phyloP scores from a whole-genome alignment of 2,329 filamentous ascomycete species.

The Diaporthe sp. region DNA sequence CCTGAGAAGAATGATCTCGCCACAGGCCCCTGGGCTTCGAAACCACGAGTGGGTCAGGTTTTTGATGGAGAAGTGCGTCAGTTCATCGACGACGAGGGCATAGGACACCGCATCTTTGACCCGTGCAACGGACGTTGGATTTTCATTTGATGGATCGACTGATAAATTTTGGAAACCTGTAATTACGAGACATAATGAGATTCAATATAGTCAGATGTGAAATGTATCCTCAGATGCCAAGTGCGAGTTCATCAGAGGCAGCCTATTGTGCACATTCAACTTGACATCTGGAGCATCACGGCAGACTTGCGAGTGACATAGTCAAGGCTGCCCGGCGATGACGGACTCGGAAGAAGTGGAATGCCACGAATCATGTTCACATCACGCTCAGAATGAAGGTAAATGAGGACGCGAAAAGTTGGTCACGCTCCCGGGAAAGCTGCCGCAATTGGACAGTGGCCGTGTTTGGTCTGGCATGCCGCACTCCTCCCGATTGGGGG shows the following conservation, averaged over 20 bases:
- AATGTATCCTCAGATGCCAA: background rate
- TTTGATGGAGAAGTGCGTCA: background rate
- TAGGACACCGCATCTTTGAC: background rate
- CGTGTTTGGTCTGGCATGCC: background rate
- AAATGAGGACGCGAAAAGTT: background rate
- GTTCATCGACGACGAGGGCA: background rate
- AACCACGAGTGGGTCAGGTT: background rate
- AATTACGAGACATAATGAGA: background rate
- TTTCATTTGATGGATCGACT: too few species aligned
- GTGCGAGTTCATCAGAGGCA: background rate
- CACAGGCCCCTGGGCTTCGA: background rate
- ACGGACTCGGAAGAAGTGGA: background rate
- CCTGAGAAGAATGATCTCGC: background rate
- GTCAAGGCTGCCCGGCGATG: background rate
- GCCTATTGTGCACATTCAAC: background rate
- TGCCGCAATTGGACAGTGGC: background rate
- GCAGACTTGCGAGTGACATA: background rate
- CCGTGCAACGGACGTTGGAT: background rate
- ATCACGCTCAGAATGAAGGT: background rate
- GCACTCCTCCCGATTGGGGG: slow-evolving; percentile 13
- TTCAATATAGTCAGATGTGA: background rate
- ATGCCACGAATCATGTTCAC: slow-evolving; percentile 15
- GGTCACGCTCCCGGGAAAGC: background rate
- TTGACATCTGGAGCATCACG: background rate
- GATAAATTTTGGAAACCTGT: background rate